Evolutionary conservation across 2,329 filamentous ascomycete genomes (phyloP), one percentile per base, ranked within the genome.

Genomic region (Penicillium nordicum): DNA sequence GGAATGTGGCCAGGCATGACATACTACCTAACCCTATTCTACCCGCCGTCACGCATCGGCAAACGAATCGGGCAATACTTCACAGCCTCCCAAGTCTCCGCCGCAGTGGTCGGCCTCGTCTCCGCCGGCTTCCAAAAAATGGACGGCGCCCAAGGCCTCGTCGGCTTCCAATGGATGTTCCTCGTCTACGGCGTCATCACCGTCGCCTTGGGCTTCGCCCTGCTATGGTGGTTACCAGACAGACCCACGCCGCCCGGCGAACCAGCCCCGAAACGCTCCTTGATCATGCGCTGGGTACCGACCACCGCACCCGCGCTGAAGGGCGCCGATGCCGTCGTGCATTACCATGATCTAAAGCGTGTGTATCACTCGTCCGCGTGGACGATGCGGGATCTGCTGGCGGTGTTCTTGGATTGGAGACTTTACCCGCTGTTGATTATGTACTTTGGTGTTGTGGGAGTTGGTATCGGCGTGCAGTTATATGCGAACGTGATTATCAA

Each of bases 1-100:
- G 92, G 92, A 45, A 92, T 96, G 88, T 96, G 92, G 92, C 92
- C 92, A 0, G 92, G 92, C 48, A 96, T 96, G 92, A 85, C 90
- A 10, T 94, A 94, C 72, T 96, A 96, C 69, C 80, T 96, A 45
- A 95, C 92, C 0, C 81, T 96, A 8, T 96, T 96, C 79, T 96
- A 96, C 69, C 92, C 92, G 7, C 91, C 92, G 0, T 90, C 89
- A 6, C 83, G 89, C 12, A 94, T 88, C 1, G 92, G 89, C 14
- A 95, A 94, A 77, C 84, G 92, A 38, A 95, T 96, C 62, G 92
- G 92, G 37, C 84, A 88, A 71, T 96, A 96, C 77, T 96, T 90
- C 71, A 96, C 90, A 2, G 92, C 92, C 1, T 84, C 90, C 0
- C 92, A 96, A 71, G 84, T 96, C 27, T 96, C 92, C 3, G 92